Evolutionary conservation across 129 eudicot species (phyloP).

Genomic region (Smallanthus sonchifolius): DNA sequence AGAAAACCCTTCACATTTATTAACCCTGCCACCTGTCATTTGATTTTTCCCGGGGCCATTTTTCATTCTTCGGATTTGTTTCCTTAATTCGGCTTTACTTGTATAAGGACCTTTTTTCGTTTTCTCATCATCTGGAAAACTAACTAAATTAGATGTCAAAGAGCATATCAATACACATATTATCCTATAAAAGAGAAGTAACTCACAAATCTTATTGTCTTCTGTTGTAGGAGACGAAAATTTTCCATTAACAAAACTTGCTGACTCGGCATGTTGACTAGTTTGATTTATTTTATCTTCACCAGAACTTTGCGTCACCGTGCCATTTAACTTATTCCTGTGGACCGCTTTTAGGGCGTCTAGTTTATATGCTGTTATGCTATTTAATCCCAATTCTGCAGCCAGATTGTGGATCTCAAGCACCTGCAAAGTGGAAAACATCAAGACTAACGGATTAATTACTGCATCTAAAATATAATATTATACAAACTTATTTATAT

Average conservation of each 20-base stretch:
- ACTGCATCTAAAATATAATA: not conserved
- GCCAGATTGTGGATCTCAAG: constrained; percentile 73
- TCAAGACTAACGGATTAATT: not conserved
- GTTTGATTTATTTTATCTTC: constrained; percentile 23
- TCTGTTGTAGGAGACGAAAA: constrained; percentile 18
- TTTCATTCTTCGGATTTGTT: constrained; percentile 45
- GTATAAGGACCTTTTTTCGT: constrained; percentile 26
- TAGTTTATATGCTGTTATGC: constrained; percentile 70
- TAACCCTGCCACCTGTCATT: constrained; percentile 56
- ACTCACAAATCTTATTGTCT: constrained; percentile 15
- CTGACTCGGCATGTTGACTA: constrained; percentile 21
- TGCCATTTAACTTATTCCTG: constrained; percentile 26
- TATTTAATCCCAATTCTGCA: constrained; percentile 70
- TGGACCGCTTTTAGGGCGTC: constrained; percentile 88
- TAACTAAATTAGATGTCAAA: constrained; percentile 16
- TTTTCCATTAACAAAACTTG: constrained; percentile 8
- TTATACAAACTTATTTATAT: not conserved
- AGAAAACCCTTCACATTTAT: constrained; percentile 69
- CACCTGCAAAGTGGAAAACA: constrained; percentile 40
- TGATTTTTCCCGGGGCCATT: constrained; percentile 80
- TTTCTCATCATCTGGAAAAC: constrained; percentile 37
- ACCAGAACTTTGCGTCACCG: constrained; percentile 1
- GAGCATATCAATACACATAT: not conserved
- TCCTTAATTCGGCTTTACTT: constrained; percentile 46
- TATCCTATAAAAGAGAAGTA: not conserved